Evolutionary conservation across 257 asterid genomes (phyloP).

Genomic region (Ehretia macrophylla): DNA sequence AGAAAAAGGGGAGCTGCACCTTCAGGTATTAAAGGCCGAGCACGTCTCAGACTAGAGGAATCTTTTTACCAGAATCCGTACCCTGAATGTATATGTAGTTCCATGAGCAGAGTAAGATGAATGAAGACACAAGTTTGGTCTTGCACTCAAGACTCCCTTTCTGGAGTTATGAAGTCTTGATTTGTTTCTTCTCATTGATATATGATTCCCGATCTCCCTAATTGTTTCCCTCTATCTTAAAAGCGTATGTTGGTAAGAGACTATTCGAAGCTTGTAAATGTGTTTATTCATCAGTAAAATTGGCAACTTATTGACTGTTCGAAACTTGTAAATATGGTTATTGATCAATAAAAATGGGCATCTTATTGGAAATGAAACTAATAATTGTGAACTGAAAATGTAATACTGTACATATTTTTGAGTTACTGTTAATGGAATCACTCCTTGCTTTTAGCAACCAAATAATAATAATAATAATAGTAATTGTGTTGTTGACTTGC

Average conservation of each 20-base stretch:
- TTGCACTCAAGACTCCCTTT: no score
- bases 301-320: no score
- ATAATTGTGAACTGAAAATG: no score
- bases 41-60: slow-evolving; percentile 72
- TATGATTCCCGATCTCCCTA: neutral
- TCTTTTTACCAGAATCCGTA: slow-evolving; percentile 85
- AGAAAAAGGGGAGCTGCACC: slow-evolving; percentile 74
- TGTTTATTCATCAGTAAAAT: neutral
- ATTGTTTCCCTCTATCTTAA: neutral
- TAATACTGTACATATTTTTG: no score
- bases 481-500: no score
- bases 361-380: no score
- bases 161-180: no score
- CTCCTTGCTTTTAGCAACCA: no score
- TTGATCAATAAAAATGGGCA: neutral
- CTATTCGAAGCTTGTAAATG: neutral
- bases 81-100: slow-evolving; percentile 80
- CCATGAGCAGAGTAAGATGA: slow-evolving; percentile 27
- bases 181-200: no score
- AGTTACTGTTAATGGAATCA: no score
- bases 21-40: slow-evolving; percentile 76
- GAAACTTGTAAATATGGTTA: neutral
- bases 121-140: no score
- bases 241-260: neutral
- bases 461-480: no score